These are phyloP conservation scores for Candida tropicalis DNA, from an alignment of 1,139 yeast species.

Conservation along the genomic window DNA sequence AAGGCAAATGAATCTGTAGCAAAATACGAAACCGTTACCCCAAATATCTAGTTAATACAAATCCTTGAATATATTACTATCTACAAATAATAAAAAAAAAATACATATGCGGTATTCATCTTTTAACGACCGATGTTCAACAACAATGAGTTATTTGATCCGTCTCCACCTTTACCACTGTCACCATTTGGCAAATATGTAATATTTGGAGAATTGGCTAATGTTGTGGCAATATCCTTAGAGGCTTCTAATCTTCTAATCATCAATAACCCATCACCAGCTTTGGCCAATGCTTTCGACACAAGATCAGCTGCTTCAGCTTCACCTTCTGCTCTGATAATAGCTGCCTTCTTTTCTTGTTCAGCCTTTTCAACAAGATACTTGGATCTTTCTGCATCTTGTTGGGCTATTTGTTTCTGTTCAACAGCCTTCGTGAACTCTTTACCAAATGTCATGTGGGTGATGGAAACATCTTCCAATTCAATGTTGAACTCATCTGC, in stretches of 20 bases:
- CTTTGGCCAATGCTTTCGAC: constrained; percentile 88
- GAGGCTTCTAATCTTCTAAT: constrained; percentile 97
- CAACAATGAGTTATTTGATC: constrained; percentile 38
- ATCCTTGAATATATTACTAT: no score
- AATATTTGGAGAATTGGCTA: constrained; percentile 81
- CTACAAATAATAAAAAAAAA: no score
- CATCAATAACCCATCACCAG: constrained; percentile 94
- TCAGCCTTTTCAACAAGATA: constrained; percentile 95
- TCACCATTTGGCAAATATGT: constrained; percentile 82
- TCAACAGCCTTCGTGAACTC: constrained; percentile 99
- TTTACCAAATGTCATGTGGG: constrained; percentile 96
- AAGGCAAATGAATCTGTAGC: constrained; percentile 24
- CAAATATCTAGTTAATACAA: constrained; percentile 16
- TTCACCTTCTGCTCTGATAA: constrained; percentile 98
- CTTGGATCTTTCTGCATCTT: constrained; percentile 97
- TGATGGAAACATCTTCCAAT: constrained; percentile 95
- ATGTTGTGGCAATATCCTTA: constrained; percentile 88
- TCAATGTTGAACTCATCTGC: constrained; percentile 88
- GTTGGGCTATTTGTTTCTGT: constrained; percentile 98
- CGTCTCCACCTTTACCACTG: constrained; percentile 30
- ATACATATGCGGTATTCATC: constrained; percentile 44
- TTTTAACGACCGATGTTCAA: constrained; percentile 43
- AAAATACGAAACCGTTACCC: constrained; percentile 10
- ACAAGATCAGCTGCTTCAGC: constrained; percentile 98
- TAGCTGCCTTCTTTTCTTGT: constrained; percentile 93